These are phyloP conservation scores for Trichoderma afroharzianum DNA, from an alignment of 2,329 filamentous ascomycete genomes.

Conservation along the genomic window DNA sequence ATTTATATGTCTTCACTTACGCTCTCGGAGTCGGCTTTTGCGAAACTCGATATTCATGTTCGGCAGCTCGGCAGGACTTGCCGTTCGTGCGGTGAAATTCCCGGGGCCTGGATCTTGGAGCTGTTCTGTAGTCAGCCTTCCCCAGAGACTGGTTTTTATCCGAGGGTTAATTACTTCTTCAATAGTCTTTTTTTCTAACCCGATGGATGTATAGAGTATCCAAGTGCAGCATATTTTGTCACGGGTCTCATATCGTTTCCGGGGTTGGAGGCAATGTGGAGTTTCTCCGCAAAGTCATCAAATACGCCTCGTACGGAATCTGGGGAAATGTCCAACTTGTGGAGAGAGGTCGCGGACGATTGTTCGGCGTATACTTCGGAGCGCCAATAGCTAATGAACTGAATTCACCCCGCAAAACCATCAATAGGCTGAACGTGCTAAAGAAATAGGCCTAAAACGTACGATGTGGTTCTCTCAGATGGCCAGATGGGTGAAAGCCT, in stretches of 20 bases:
- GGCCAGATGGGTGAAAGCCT: background rate
- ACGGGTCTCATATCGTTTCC: background rate
- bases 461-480: background rate
- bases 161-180: background rate
- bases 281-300: background rate
- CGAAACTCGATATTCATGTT: background rate
- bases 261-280: background rate
- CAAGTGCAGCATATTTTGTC: background rate
- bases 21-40: too few species aligned
- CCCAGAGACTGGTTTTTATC: background rate
- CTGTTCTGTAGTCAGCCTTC: background rate
- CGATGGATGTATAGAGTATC: background rate
- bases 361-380: conserved; percentile 3
- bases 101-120: background rate
- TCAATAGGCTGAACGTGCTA: background rate
- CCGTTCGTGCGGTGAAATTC: background rate
- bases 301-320: background rate
- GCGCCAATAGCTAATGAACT: background rate
- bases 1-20: background rate
- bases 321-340: background rate
- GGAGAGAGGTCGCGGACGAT: background rate
- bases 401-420: background rate
- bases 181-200: background rate
- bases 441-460: background rate
- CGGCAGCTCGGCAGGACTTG: background rate